These are phyloP conservation scores for Neonectria neomacrospora DNA, from an alignment of 2,329 filamentous ascomycete species.

Conservation along the genomic window DNA sequence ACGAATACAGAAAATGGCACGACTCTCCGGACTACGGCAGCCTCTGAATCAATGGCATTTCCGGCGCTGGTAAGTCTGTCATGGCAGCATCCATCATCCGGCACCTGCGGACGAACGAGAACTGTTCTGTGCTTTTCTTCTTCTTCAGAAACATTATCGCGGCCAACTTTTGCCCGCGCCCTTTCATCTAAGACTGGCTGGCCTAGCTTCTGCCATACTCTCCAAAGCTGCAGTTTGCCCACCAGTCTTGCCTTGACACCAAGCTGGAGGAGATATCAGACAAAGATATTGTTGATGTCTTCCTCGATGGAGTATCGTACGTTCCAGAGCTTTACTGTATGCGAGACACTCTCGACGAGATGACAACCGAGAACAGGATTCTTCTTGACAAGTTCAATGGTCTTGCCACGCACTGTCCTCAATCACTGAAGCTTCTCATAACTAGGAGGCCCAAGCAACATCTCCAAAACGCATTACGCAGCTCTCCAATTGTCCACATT, in stretches of 20 bases:
- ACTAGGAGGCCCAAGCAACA: constrained; percentile 37
- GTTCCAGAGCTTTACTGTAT: constrained; percentile 38
- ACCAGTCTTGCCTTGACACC: constrained; percentile 27
- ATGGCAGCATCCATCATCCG: constrained; percentile 39
- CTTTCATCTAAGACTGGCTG: constrained; percentile 40
- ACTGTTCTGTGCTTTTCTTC: constrained; percentile 37
- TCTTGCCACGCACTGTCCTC: constrained; percentile 33
- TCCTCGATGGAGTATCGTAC: constrained; percentile 29
- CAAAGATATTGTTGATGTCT: constrained; percentile 36
- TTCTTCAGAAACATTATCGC: constrained; percentile 42
- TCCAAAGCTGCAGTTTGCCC: constrained; percentile 34
- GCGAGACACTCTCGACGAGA: constrained; percentile 40
- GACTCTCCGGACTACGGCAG: constrained; percentile 38
- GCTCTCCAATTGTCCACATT: constrained; percentile 38
- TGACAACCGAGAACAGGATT: constrained; percentile 31
- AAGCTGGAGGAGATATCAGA: constrained; percentile 34
- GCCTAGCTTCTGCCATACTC: constrained; percentile 37
- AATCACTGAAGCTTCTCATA: constrained; percentile 36
- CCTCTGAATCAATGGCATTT: constrained; percentile 44
- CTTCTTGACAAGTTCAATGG: constrained; percentile 37
- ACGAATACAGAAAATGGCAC: constrained; percentile 39
- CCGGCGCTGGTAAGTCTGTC: constrained; percentile 43
- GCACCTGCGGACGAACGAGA: constrained; percentile 31
- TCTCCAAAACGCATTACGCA: constrained; percentile 31
- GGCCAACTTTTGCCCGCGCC: constrained; percentile 36